phyloP scores from a whole-genome alignment of 257 asterid species.

The Nyctanthes arbortristis region DNA sequence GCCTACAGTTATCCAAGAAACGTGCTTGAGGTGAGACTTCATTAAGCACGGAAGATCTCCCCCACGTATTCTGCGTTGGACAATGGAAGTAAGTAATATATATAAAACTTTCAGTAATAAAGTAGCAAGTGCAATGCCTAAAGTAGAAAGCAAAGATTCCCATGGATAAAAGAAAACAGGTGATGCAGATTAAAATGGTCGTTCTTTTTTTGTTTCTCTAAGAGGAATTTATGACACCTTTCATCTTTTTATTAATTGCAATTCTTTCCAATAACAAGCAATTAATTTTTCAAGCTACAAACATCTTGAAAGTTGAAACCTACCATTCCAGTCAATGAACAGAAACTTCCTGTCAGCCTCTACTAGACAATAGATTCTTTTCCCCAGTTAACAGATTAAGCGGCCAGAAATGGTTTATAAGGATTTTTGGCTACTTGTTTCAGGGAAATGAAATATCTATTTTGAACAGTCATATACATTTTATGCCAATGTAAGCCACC shows the following conservation, averaged over 20 bases:
- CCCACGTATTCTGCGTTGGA: constrained; percentile 57
- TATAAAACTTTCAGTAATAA: constrained; percentile 1
- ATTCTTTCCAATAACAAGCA: background rate
- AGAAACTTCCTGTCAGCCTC: constrained; percentile 11
- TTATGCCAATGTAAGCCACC: background rate
- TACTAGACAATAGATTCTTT: constrained; percentile 2
- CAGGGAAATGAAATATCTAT: background rate
- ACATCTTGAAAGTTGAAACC: background rate
- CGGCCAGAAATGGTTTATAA: background rate
- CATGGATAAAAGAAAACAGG: constrained; percentile 6
- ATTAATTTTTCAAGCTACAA: background rate
- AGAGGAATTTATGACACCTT: too few species aligned
- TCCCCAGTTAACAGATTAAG: background rate
- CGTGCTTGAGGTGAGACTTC: constrained; percentile 33
- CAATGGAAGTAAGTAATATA: constrained; percentile 20
- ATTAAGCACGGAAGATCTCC: constrained; percentile 46
- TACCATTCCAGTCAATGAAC: background rate
- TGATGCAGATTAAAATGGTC: background rate
- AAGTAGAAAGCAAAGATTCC: constrained; percentile 6
- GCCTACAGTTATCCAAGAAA: constrained; percentile 32
- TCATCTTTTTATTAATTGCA: too few species aligned
- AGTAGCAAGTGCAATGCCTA: constrained; percentile 12
- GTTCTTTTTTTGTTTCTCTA: background rate
- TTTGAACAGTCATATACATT: background rate
- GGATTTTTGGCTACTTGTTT: background rate